These are phyloP conservation scores for Arthrobotrys megalospora DNA, from an alignment of 2,329 filamentous ascomycete genomes.

Conservation along the genomic window DNA sequence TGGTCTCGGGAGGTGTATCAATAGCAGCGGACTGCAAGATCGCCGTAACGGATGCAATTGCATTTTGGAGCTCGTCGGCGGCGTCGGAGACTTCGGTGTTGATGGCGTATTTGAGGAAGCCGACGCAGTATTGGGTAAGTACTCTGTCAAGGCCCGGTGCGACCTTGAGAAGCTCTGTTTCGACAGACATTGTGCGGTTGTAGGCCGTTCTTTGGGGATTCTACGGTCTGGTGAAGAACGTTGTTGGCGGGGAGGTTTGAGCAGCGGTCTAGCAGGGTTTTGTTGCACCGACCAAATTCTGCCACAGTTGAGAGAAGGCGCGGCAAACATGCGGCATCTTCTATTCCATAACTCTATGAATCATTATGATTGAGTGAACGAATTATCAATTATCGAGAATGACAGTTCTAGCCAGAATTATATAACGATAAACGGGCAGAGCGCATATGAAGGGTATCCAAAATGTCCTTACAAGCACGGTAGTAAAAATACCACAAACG, in stretches of 20 bases:
- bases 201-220: conserved; percentile 2
- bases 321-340: conserved; percentile 10
- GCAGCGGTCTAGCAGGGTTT: conserved; percentile 10
- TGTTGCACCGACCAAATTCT: conserved; percentile 34
- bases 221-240: background rate
- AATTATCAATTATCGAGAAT: conserved; percentile 11
- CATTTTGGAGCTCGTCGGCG: conserved; percentile 82
- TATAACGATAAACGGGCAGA: background rate
- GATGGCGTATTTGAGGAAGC: conserved; percentile 94
- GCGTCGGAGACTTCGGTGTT: conserved; percentile 82
- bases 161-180: conserved; percentile 67
- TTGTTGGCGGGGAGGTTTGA: conserved; percentile 10
- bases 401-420: background rate
- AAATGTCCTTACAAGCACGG: background rate
- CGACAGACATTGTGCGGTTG: conserved; percentile 43
- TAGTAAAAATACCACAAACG: conserved; percentile 21
- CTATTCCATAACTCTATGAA: background rate
- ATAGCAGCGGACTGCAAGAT: conserved; percentile 90
- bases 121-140: conserved; percentile 91
- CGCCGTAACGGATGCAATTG: conserved; percentile 86
- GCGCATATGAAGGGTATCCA: conserved; percentile 44
- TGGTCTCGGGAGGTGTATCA: conserved; percentile 78
- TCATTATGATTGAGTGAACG: conserved; percentile 1
- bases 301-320: background rate
- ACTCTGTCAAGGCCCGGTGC: conserved; percentile 90